Evolutionary conservation across 192 early-diverging fungal genomes (phyloP).

Genomic region (Funneliformis mosseae): DNA sequence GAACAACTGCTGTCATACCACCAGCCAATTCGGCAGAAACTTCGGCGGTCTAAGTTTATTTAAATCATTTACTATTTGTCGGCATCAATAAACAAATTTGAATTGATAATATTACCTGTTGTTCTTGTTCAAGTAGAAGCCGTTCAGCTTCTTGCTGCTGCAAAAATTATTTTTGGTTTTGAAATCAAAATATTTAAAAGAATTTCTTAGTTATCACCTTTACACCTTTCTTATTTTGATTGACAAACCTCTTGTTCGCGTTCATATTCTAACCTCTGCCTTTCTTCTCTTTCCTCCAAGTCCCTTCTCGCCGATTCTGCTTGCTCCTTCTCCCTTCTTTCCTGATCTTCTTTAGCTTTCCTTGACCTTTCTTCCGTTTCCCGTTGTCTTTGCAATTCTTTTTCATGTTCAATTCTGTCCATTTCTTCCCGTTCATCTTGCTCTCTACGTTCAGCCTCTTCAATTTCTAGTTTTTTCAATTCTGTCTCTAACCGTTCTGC

Average conservation of each 20-base stretch:
- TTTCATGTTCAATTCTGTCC: constrained; percentile 38
- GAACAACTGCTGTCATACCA: constrained; percentile 61
- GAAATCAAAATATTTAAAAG: neutral
- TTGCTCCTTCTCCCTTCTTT: constrained; percentile 39
- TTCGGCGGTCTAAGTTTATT: neutral
- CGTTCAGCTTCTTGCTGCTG: neutral
- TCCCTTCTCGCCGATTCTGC: constrained; percentile 36
- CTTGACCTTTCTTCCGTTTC: constrained; percentile 43
- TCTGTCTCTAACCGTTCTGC: constrained; percentile 32
- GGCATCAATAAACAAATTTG: neutral
- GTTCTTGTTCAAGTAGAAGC: neutral
- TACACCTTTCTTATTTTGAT: neutral
- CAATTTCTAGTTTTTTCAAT: constrained; percentile 34
- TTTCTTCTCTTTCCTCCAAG: constrained; percentile 44
- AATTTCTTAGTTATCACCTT: neutral
- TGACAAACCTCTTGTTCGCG: constrained; percentile 21
- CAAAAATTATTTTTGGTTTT: neutral
- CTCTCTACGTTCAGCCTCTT: constrained; percentile 27
- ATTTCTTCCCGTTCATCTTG: constrained; percentile 33
- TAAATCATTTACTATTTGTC: too few relatives aligned
- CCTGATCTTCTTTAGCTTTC: constrained; percentile 25
- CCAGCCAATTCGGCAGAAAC: constrained; percentile 35
- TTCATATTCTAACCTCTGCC: constrained; percentile 36
- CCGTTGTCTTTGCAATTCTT: constrained; percentile 35
- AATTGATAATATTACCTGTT: neutral